Evolutionary conservation across 1,284 basidiomycete species (phyloP).

Genomic region (Ceratobasidium papillatum): DNA sequence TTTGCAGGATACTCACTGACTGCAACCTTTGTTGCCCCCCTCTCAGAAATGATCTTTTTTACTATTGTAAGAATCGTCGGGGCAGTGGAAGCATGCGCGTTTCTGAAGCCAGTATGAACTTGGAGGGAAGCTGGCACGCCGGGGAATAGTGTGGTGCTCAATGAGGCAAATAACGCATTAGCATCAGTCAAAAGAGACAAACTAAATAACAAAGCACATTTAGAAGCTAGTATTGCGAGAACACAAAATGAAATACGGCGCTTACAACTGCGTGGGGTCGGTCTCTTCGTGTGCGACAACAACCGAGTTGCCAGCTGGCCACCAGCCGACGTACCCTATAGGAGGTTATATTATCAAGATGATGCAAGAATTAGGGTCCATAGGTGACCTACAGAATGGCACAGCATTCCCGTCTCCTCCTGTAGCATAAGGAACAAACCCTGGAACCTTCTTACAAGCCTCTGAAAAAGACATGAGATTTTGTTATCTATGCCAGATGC

Average conservation of each 20-base stretch:
- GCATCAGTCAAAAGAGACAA: constrained; percentile 8
- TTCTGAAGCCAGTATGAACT: not conserved
- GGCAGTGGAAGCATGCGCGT: not conserved
- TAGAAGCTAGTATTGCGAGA: not conserved
- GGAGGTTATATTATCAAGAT: not conserved
- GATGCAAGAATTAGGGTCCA: not conserved
- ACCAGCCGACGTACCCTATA: constrained; percentile 54
- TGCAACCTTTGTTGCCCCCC: constrained; percentile 47
- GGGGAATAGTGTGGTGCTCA: not conserved
- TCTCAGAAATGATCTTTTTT: constrained; percentile 36
- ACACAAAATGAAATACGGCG: not conserved
- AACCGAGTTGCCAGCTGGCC: constrained; percentile 48
- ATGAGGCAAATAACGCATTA: not conserved
- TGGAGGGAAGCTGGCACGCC: not conserved
- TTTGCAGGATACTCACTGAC: constrained; percentile 28
- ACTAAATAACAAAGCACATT: too few species aligned
- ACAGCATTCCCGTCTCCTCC: constrained; percentile 64
- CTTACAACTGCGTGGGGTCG: constrained; percentile 55
- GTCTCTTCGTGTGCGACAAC: constrained; percentile 55
- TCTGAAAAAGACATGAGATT: constrained; percentile 49
- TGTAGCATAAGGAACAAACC: constrained; percentile 64
- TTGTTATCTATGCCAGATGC: not conserved
- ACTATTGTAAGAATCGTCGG: constrained; percentile 17
- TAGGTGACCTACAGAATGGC: constrained; percentile 57
- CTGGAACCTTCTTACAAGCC: constrained; percentile 62